Conservation (phyloP, 345 rosid genomes). For the Kandelia obovata region DNA sequence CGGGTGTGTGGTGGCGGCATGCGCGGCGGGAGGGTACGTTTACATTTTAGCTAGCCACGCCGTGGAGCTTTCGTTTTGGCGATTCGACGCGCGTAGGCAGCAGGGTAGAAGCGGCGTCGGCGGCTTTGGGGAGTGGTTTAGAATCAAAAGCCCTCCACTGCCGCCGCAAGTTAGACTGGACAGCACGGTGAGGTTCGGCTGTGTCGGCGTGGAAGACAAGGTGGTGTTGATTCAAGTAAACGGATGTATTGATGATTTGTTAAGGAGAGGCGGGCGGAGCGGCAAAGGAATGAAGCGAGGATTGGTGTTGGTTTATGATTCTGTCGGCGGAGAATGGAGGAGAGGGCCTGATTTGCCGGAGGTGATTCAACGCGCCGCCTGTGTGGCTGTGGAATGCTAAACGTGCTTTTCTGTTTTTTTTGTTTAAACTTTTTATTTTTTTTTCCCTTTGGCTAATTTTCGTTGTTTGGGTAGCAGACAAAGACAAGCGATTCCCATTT, state of each 20-base stretch:
- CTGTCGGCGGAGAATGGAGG: slow-evolving; percentile 58
- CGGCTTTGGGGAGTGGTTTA: slow-evolving; percentile 71
- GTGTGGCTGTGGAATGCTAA: slow-evolving; percentile 61
- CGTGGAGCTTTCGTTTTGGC: slow-evolving; percentile 87
- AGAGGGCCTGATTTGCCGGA: slow-evolving; percentile 75
- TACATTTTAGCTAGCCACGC: slow-evolving; percentile 78
- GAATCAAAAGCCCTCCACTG: slow-evolving; percentile 73
- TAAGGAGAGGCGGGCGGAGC: slow-evolving; percentile 70
- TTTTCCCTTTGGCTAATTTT: not conserved
- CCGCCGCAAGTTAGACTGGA: slow-evolving; percentile 66
- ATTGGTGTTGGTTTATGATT: slow-evolving; percentile 62
- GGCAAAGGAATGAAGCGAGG: slow-evolving; percentile 54
- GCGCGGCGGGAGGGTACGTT: slow-evolving; percentile 56
- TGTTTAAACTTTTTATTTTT: not conserved
- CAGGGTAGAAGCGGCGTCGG: not conserved
- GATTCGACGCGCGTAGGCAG: slow-evolving; percentile 58
- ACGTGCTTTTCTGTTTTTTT: not conserved
- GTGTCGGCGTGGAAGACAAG: slow-evolving; percentile 61
- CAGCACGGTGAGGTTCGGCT: slow-evolving; percentile 70
- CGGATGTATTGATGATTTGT: slow-evolving; percentile 76
- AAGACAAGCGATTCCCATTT: slow-evolving; percentile 9
- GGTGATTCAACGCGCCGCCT: slow-evolving; percentile 74
- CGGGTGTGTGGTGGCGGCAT: slow-evolving; percentile 87
- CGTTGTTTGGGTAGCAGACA: slow-evolving; percentile 19
- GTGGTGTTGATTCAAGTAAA: slow-evolving; percentile 72